Conservation (phyloP, 2,329 filamentous ascomycete species). For the Hymenoscyphus occultus region DNA sequence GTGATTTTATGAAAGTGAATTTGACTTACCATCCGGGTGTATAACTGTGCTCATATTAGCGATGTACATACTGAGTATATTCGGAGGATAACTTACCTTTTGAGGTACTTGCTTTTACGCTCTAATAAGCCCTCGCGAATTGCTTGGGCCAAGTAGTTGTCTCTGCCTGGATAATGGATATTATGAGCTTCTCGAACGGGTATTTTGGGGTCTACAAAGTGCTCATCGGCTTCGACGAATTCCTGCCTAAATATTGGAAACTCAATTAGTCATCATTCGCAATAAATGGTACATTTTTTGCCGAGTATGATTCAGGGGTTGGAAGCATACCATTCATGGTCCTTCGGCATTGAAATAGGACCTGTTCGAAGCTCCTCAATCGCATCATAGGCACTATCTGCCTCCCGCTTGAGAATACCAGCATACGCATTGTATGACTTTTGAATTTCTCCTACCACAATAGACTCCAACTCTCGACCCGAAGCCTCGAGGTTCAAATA, state of each 20-base stretch:
- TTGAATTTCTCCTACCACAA: constrained; percentile 95
- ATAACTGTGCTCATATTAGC: constrained; percentile 15
- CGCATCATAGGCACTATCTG: constrained; percentile 73
- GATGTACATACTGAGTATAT: constrained; percentile 11
- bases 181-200: constrained; percentile 75
- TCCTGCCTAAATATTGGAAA: constrained; percentile 40
- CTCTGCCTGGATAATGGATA: constrained; percentile 87
- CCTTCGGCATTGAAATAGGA: constrained; percentile 89
- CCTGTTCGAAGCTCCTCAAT: constrained; percentile 80
- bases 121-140: constrained; percentile 89
- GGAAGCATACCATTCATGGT: constrained; percentile 70
- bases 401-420: constrained; percentile 86
- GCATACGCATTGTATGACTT: constrained; percentile 96
- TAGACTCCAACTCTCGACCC: constrained; percentile 90
- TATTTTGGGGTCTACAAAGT: constrained; percentile 81
- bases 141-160: constrained; percentile 76
- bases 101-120: constrained; percentile 97
- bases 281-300: neutral
- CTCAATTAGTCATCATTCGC: neutral
- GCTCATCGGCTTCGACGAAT: constrained; percentile 77
- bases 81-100: constrained; percentile 51
- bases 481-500: constrained; percentile 94
- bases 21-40: constrained; percentile 67
- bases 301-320: neutral
- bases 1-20: neutral